These are phyloP conservation scores for Nakataea oryzae DNA, from an alignment of 2,329 filamentous ascomycete genomes.

Conservation along the genomic window DNA sequence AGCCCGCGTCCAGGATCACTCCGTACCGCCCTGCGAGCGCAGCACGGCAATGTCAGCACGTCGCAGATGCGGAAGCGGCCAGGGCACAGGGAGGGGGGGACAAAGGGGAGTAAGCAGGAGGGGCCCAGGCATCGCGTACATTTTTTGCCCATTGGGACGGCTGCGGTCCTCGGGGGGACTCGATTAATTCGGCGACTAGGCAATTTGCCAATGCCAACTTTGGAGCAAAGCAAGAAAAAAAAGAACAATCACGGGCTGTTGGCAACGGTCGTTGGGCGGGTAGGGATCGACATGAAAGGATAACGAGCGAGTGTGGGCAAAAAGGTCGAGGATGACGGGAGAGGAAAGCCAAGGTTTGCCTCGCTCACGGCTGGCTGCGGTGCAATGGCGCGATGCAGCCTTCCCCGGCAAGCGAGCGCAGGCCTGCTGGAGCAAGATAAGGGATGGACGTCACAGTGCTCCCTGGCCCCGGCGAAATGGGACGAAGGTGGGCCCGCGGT, in stretches of 20 bases:
- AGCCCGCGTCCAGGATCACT: conserved; percentile 94
- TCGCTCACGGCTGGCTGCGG: background rate
- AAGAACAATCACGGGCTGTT: background rate
- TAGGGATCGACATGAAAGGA: background rate
- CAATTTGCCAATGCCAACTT: background rate
- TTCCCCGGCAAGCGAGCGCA: background rate
- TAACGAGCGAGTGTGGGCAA: background rate
- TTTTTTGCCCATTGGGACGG: conserved; percentile 2
- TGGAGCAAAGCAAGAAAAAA: background rate
- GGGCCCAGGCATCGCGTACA: background rate
- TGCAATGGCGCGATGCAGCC: background rate
- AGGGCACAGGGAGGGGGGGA: background rate
- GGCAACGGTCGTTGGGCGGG: background rate
- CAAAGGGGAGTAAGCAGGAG: background rate
- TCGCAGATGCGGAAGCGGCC: background rate
- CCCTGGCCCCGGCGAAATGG: background rate
- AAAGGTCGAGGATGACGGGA: background rate
- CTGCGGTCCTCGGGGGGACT: background rate
- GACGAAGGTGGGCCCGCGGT: background rate
- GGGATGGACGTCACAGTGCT: background rate
- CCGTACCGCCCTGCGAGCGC: conserved; percentile 57
- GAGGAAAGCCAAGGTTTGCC: background rate
- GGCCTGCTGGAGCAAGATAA: background rate
- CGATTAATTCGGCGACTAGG: background rate
- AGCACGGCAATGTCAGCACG: conserved; percentile 3